Percentiles rank a stretch among this genome's conserved stretches.
phyloP scores from a whole-genome alignment of 2,329 filamentous ascomycete genomes.

The Bipolaris gigantea region DNA sequence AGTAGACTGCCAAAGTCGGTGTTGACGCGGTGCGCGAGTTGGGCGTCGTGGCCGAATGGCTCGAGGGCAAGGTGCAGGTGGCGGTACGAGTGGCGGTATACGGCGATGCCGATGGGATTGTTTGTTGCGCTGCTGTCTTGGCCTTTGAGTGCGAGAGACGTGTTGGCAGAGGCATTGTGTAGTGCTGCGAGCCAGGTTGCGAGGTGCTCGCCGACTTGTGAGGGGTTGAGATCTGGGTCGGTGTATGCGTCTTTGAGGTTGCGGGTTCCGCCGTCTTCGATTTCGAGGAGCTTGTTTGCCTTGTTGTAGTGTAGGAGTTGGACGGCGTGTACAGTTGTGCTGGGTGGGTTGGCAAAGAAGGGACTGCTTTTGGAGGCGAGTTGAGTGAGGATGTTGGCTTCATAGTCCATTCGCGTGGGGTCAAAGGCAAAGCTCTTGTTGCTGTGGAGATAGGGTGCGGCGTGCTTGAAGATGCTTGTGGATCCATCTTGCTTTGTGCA shows the following conservation, averaged over 20 bases:
- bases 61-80: slow-evolving; percentile 29
- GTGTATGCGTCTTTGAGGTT: slow-evolving; percentile 41
- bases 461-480: slow-evolving; percentile 41
- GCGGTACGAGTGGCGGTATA: slow-evolving; percentile 38
- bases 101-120: slow-evolving; percentile 30
- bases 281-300: slow-evolving; percentile 30
- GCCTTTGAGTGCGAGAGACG: slow-evolving; percentile 13
- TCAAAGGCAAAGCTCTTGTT: slow-evolving; percentile 32
- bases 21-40: slow-evolving; percentile 31
- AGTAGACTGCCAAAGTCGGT: slow-evolving; percentile 34
- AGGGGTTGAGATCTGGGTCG: slow-evolving; percentile 22
- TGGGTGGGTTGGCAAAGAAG: background rate
- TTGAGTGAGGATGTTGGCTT: slow-evolving; percentile 29
- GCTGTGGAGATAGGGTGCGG: slow-evolving; percentile 33
- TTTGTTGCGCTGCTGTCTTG: slow-evolving; percentile 15
- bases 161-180: slow-evolving; percentile 20
- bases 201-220: slow-evolving; percentile 26
- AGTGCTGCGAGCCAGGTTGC: slow-evolving; percentile 40
- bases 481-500: slow-evolving; percentile 15
- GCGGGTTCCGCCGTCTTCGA: slow-evolving; percentile 35
- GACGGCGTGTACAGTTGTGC: slow-evolving; percentile 22
- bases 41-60: slow-evolving; percentile 25
- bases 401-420: slow-evolving; percentile 40
- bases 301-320: slow-evolving; percentile 29
- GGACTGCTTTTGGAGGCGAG: slow-evolving; percentile 10